A percentile compares a stretch with the other conserved stretches of the same genome.
These are phyloP conservation scores for Benincasa hispida DNA, from an alignment of 306 rosid genomes.

Conservation along the genomic window DNA sequence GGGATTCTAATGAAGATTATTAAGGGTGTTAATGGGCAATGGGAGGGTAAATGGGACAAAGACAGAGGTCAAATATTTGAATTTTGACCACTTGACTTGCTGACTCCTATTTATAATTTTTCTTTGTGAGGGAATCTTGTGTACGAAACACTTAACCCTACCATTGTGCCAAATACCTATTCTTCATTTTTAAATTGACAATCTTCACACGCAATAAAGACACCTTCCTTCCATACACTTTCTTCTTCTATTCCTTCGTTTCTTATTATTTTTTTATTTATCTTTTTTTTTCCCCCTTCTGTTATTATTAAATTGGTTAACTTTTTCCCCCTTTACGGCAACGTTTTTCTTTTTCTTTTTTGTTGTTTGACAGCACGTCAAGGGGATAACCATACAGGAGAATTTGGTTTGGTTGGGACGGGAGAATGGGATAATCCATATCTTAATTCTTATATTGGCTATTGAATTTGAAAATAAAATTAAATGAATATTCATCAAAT, in stretches of 20 bases:
- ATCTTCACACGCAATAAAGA: constrained; percentile 1
- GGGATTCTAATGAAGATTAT: neutral
- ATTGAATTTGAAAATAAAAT: neutral
- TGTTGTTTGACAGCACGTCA: neutral
- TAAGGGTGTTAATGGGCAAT: too few species aligned
- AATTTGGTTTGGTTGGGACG: neutral
- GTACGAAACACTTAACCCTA: neutral
- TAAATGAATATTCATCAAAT: neutral
- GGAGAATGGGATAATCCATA: neutral
- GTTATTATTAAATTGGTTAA: neutral
- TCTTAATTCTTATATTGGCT: neutral
- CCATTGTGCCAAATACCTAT: neutral
- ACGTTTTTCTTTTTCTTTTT: neutral
- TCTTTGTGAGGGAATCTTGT: neutral
- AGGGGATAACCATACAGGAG: neutral
- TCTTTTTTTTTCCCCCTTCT: neutral
- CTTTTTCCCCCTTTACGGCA: constrained; percentile 7
- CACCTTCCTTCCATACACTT: neutral
- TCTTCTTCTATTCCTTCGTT: neutral
- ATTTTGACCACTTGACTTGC: neutral
- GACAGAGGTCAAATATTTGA: neutral
- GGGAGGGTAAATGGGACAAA: too few species aligned
- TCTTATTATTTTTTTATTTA: neutral
- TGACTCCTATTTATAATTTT: neutral
- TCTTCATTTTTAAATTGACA: neutral